A percentile compares a stretch with the other conserved stretches of the same genome.
Conservation (phyloP, 352 stramenopile species). For the Aphanomyces cochlioides region DNA sequence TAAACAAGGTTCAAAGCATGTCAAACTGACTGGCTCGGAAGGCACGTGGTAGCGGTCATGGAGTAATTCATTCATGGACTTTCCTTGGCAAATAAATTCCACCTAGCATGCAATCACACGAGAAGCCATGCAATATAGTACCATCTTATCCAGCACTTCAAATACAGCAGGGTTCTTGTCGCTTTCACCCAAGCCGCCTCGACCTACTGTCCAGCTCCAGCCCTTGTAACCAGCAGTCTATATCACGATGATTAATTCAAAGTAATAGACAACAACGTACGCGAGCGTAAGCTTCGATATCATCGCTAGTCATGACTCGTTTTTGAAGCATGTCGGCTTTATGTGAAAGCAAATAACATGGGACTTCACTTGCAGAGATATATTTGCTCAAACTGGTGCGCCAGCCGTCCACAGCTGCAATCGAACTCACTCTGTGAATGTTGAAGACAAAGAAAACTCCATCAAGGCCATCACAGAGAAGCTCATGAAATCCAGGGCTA, state of each 20-base stretch:
- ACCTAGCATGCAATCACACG: not conserved
- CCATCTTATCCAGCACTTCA: constrained; percentile 71
- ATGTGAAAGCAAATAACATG: constrained; percentile 76
- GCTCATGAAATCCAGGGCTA: constrained; percentile 33
- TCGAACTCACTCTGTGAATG: constrained; percentile 81
- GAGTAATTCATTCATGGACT: constrained; percentile 8
- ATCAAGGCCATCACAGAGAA: constrained; percentile 73
- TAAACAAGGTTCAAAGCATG: not conserved
- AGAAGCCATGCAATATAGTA: constrained; percentile 30
- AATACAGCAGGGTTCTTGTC: constrained; percentile 72
- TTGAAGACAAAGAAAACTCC: constrained; percentile 88
- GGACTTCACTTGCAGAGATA: constrained; percentile 66
- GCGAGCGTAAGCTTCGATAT: constrained; percentile 74
- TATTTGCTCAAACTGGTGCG: constrained; percentile 65
- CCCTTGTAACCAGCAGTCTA: constrained; percentile 65
- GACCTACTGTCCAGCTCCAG: constrained; percentile 84
- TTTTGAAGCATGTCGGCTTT: constrained; percentile 83
- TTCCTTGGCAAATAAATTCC: constrained; percentile 8
- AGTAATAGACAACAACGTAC: constrained; percentile 12
- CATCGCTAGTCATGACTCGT: constrained; percentile 80
- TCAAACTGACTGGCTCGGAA: not conserved
- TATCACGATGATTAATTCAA: not conserved
- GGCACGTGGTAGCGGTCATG: not conserved
- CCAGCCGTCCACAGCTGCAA: constrained; percentile 82
- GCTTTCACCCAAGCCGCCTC: constrained; percentile 72